Conservation (phyloP, 2,329 filamentous ascomycete species). For the Alternaria gaisen region DNA sequence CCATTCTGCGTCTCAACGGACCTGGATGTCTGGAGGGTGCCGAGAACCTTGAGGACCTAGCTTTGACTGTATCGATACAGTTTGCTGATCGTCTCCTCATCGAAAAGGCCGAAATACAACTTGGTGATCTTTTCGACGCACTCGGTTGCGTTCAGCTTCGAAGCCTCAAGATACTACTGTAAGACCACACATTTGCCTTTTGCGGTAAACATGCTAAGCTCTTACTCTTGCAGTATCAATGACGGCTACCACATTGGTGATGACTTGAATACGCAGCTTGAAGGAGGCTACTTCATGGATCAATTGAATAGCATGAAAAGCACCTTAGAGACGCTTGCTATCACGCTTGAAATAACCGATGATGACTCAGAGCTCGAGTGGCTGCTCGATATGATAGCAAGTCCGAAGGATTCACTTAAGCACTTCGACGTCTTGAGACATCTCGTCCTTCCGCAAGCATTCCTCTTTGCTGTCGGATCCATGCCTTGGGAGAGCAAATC, state of each 20-base stretch:
- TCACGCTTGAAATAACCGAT: conserved; percentile 23
- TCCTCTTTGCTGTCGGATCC: conserved; percentile 18
- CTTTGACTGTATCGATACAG: conserved; percentile 24
- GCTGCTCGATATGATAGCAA: conserved; percentile 20
- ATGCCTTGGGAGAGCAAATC: background rate
- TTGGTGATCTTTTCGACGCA: conserved; percentile 31
- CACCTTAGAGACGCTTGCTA: conserved; percentile 20
- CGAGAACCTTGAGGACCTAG: conserved; percentile 22
- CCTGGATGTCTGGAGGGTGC: conserved; percentile 31
- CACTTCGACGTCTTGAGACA: conserved; percentile 19
- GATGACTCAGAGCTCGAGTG: conserved; percentile 24
- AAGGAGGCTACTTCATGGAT: conserved; percentile 25
- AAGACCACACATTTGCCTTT: background rate
- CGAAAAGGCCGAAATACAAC: conserved; percentile 25
- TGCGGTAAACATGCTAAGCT: background rate
- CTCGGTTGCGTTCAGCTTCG: conserved; percentile 25
- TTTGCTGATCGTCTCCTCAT: conserved; percentile 26
- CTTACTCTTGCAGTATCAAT: conserved; percentile 14
- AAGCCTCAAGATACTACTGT: conserved; percentile 25
- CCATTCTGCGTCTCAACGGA: conserved; percentile 31
- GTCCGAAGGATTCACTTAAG: conserved; percentile 16
- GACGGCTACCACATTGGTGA: conserved; percentile 28
- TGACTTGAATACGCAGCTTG: conserved; percentile 19
- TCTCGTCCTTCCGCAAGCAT: conserved; percentile 26
- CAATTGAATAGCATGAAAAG: conserved; percentile 21